Conservation (phyloP, 192 early-diverging fungal species). For the Mycoemilia scoparia region DNA sequence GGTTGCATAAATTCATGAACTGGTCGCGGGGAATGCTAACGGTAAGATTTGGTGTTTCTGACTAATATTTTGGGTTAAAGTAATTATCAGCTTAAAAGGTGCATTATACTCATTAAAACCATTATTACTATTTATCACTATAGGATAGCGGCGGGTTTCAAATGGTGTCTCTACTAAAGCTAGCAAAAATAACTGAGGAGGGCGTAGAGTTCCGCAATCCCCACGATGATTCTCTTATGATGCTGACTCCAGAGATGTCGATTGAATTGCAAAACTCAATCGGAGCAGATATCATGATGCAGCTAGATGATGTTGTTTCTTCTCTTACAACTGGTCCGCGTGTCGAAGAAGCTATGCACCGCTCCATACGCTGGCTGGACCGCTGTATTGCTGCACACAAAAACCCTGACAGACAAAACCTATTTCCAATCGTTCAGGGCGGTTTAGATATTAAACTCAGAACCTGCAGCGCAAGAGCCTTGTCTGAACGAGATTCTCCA, state of each 20-base stretch:
- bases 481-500: constrained; percentile 58
- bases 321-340: constrained; percentile 61
- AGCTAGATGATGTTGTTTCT: constrained; percentile 76
- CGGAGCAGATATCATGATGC: constrained; percentile 84
- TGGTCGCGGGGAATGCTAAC: constrained; percentile 68
- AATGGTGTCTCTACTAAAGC: constrained; percentile 74
- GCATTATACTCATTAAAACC: neutral
- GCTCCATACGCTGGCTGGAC: constrained; percentile 77
- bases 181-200: constrained; percentile 66
- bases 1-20: constrained; percentile 60
- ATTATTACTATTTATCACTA: no score
- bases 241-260: constrained; percentile 74
- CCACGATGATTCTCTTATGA: constrained; percentile 60
- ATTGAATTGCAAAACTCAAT: constrained; percentile 73
- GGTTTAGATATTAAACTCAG: constrained; percentile 52
- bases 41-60: no score
- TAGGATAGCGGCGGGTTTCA: constrained; percentile 79
- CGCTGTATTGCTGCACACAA: constrained; percentile 60
- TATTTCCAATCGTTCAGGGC: constrained; percentile 82
- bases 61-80: neutral
- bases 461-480: constrained; percentile 56
- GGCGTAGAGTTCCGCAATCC: constrained; percentile 75
- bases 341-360: constrained; percentile 78
- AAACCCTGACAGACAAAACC: constrained; percentile 50
- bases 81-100: neutral